Conservation (phyloP, 371 early-diverging fungal genomes). For the Mortierella sp. region DNA sequence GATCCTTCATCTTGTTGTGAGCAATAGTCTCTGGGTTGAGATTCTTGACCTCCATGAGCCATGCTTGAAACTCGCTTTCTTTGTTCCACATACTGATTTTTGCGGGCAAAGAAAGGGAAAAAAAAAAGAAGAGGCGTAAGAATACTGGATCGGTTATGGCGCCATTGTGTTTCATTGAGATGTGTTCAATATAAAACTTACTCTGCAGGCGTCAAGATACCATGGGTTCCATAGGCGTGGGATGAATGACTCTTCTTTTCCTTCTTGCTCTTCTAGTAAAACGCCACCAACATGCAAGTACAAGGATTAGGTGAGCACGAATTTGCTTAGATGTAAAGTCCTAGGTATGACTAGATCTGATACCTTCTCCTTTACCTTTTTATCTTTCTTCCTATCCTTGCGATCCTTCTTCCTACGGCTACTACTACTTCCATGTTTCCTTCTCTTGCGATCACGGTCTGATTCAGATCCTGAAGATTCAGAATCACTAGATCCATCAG, state of each 20-base stretch:
- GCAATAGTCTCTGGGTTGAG: slow-evolving; percentile 68
- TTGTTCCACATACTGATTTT: slow-evolving; percentile 58
- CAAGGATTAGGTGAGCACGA: background rate
- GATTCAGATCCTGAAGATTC: slow-evolving; percentile 47
- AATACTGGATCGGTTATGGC: too few relatives aligned
- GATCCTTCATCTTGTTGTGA: slow-evolving; percentile 68
- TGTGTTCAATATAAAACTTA: slow-evolving; percentile 8
- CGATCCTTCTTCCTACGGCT: slow-evolving; percentile 44
- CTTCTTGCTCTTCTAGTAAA: slow-evolving; percentile 48
- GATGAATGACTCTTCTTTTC: slow-evolving; percentile 35
- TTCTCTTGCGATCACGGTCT: slow-evolving; percentile 40
- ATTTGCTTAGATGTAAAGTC: too few relatives aligned
- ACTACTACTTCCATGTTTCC: slow-evolving; percentile 38
- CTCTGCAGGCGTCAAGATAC: slow-evolving; percentile 50
- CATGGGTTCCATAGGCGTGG: slow-evolving; percentile 43
- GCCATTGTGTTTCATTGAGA: too few relatives aligned
- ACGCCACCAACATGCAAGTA: too few relatives aligned
- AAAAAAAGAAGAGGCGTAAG: background rate
- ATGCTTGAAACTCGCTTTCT: slow-evolving; percentile 75
- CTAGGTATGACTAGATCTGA: background rate
- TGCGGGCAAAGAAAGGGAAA: background rate
- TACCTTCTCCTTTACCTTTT: slow-evolving; percentile 20
- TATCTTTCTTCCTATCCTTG: slow-evolving; percentile 51
- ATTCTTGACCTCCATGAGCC: slow-evolving; percentile 80
- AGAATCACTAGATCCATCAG: slow-evolving; percentile 29